A percentile compares a stretch with the other conserved stretches of the same genome.
Conservation (phyloP, 2,329 filamentous ascomycete species). For the Hymenoscyphus fraxineus region DNA sequence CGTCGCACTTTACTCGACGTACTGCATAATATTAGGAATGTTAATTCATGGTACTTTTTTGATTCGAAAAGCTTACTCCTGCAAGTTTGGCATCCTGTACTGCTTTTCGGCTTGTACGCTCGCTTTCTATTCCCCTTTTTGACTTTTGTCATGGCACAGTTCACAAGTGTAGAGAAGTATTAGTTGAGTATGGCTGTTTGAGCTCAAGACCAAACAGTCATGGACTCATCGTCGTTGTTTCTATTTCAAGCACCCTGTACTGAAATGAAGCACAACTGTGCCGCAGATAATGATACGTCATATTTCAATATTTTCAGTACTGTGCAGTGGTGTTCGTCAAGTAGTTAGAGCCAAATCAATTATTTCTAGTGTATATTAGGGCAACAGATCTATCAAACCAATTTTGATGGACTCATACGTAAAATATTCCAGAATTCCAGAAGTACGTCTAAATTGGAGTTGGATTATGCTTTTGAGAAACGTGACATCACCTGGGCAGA, state of each 20-base stretch:
- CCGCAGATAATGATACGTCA: neutral
- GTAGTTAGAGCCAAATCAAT: too few species aligned
- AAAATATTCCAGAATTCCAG: too few species aligned
- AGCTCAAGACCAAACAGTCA: neutral
- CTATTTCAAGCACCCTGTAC: neutral
- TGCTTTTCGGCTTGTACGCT: constrained; percentile 12
- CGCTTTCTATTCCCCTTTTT: constrained; percentile 13
- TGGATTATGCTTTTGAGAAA: too few species aligned
- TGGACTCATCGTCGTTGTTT: neutral
- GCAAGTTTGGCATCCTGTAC: constrained; percentile 12
- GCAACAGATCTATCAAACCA: too few species aligned
- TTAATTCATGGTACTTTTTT: neutral
- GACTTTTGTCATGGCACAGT: constrained; percentile 11
- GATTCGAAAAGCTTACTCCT: constrained; percentile 2
- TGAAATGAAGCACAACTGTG: neutral
- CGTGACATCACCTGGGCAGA: too few species aligned
- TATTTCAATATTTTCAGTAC: too few species aligned
- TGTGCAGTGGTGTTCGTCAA: too few species aligned
- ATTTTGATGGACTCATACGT: too few species aligned
- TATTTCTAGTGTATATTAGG: too few species aligned
- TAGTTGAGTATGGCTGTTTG: neutral
- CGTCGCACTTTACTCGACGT: constrained; percentile 17
- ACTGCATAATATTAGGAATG: constrained; percentile 7
- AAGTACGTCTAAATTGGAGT: too few species aligned
- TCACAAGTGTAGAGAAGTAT: neutral